Percentiles rank a stretch among this genome's conserved stretches.
phyloP scores from a whole-genome alignment of 495 filamentous ascomycete genomes.

The Penicillium maclennaniae region DNA sequence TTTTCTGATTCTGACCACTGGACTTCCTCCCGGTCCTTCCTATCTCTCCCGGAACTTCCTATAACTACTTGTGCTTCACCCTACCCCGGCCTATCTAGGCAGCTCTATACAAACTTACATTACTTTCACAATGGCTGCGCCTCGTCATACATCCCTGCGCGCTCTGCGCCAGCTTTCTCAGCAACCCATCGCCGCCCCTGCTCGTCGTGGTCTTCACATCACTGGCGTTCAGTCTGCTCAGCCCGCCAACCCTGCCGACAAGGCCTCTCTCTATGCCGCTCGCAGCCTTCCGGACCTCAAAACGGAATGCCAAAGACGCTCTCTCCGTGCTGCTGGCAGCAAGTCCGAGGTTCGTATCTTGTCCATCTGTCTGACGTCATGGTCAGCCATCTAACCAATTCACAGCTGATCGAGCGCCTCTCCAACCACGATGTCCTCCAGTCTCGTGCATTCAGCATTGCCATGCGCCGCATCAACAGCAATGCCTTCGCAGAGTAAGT shows the following conservation, averaged over 20 bases:
- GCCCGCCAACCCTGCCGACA: slow-evolving; percentile 33
- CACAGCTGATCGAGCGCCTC: slow-evolving; percentile 49
- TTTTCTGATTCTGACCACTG: slow-evolving; percentile 2
- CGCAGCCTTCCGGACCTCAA: slow-evolving; percentile 39
- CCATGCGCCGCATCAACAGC: slow-evolving; percentile 45
- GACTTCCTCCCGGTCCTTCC: slow-evolving; percentile 1
- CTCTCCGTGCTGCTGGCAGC: slow-evolving; percentile 29
- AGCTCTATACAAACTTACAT: slow-evolving; percentile 1
- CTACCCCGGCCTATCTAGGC: slow-evolving; percentile 9
- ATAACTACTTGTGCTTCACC: neutral
- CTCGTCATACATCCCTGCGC: slow-evolving; percentile 47
- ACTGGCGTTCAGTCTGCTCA: slow-evolving; percentile 50
- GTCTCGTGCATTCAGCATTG: slow-evolving; percentile 53
- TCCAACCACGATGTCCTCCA: slow-evolving; percentile 51
- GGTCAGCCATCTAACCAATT: slow-evolving; percentile 5
- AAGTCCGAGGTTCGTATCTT: slow-evolving; percentile 34
- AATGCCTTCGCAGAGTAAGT: slow-evolving; percentile 41
- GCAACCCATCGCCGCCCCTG: slow-evolving; percentile 34
- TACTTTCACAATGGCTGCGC: slow-evolving; percentile 43
- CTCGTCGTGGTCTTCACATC: slow-evolving; percentile 52
- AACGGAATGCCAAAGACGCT: slow-evolving; percentile 37
- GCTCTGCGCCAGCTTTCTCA: slow-evolving; percentile 46
- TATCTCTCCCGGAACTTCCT: neutral
- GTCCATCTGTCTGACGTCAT: neutral
- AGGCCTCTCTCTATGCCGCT: slow-evolving; percentile 34